Percentiles rank a stretch among this genome's conserved stretches.
These are phyloP conservation scores for Ramularia endophylla DNA, from an alignment of 2,329 filamentous ascomycete genomes.

Conservation along the genomic window DNA sequence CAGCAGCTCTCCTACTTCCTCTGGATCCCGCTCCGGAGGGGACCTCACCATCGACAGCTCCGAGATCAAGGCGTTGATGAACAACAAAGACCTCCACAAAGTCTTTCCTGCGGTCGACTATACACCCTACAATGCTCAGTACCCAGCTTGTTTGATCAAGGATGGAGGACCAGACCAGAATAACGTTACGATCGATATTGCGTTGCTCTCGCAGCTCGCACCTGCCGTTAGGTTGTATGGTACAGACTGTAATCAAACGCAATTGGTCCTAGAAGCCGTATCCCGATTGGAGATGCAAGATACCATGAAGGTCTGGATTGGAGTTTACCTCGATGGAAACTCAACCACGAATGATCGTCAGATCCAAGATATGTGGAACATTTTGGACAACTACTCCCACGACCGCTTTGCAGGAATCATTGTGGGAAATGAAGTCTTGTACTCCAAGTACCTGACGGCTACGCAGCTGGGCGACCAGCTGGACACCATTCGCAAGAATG, in stretches of 20 bases:
- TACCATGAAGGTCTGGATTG: constrained; percentile 83
- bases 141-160: constrained; percentile 66
- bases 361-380: constrained; percentile 73
- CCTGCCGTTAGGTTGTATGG: constrained; percentile 86
- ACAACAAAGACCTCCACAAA: constrained; percentile 77
- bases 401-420: constrained; percentile 55
- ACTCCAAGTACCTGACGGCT: constrained; percentile 60
- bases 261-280: constrained; percentile 85
- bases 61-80: constrained; percentile 76
- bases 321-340: constrained; percentile 87
- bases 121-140: constrained; percentile 85
- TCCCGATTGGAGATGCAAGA: constrained; percentile 62
- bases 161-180: constrained; percentile 78
- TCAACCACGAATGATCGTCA: constrained; percentile 78
- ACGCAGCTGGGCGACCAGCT: constrained; percentile 60
- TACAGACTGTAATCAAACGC: constrained; percentile 95
- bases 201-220: constrained; percentile 82
- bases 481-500: constrained; percentile 61
- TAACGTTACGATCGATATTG: constrained; percentile 86
- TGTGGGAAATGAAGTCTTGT: constrained; percentile 59
- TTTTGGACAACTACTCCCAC: constrained; percentile 61
- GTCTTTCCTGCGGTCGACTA: constrained; percentile 96
- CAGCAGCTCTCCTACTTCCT: constrained; percentile 5
- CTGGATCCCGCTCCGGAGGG: constrained; percentile 38
- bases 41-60: constrained; percentile 61